Evolutionary conservation across 73 alveolate genomes (phyloP).

Genomic region (Paramecium octaurelia): DNA sequence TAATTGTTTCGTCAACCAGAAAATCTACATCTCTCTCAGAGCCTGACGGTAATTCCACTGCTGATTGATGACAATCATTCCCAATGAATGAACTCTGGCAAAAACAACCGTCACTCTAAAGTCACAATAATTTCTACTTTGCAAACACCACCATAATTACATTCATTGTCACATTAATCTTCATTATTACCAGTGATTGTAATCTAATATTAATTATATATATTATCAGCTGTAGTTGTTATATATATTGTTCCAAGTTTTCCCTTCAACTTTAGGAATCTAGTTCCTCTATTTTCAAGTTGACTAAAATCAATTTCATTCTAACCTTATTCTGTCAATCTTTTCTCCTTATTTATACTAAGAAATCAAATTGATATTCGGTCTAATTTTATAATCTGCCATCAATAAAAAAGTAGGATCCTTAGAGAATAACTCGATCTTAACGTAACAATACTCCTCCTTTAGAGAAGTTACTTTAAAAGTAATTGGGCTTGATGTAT

Average conservation of each 20-base stretch:
- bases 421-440: neutral
- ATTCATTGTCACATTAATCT: neutral
- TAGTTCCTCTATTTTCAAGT: neutral
- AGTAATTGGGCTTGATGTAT: neutral
- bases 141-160: neutral
- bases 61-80: neutral
- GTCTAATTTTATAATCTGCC: neutral
- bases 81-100: neutral
- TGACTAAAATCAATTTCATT: neutral
- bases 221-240: neutral
- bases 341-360: neutral
- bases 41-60: neutral
- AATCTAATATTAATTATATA: neutral
- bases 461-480: neutral
- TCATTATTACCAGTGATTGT: neutral
- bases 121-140: neutral
- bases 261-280: neutral
- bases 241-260: neutral
- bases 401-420: neutral
- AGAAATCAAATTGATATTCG: neutral
- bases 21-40: neutral
- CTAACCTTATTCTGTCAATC: neutral
- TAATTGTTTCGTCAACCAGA: neutral
- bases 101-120: neutral
- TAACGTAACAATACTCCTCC: neutral